A percentile compares a stretch with the other conserved stretches of the same genome.
Conservation (phyloP, 1,284 basidiomycete species). For the Naganishia sp. region DNA sequence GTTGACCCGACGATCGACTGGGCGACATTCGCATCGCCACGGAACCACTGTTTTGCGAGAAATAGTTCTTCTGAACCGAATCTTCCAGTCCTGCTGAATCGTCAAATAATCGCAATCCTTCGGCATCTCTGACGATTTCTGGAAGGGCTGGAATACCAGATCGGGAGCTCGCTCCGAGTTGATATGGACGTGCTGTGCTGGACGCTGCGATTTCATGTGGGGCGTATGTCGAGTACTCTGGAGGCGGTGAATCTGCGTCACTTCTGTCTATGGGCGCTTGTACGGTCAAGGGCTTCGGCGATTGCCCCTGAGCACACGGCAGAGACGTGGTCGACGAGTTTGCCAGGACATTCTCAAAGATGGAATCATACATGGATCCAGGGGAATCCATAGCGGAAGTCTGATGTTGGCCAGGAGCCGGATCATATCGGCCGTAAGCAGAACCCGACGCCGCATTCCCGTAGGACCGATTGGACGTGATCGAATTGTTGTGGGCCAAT, state of each 20-base stretch:
- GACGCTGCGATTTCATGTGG: conserved; percentile 6
- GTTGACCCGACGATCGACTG: conserved; percentile 6
- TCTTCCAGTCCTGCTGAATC: not conserved
- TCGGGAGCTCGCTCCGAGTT: not conserved
- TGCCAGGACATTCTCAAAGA: conserved; percentile 4
- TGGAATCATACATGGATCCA: conserved; percentile 23
- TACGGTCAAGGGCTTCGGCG: not conserved
- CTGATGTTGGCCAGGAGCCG: not conserved
- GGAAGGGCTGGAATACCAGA: conserved; percentile 13
- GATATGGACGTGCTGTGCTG: not conserved
- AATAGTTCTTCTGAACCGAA: not conserved
- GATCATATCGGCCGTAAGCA: conserved; percentile 5
- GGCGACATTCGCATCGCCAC: conserved; percentile 6
- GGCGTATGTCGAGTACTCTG: conserved; percentile 25
- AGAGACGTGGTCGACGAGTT: conserved; percentile 24
- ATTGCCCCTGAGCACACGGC: conserved; percentile 4
- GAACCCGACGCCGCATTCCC: not conserved
- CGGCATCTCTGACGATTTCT: conserved; percentile 10
- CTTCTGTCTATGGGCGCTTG: not conserved
- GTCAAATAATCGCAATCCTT: conserved; percentile 17
- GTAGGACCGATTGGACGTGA: not conserved
- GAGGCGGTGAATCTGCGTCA: conserved; percentile 15
- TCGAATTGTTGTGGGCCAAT: conserved; percentile 12
- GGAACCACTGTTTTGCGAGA: not conserved
- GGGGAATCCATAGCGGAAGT: conserved; percentile 13